Percentiles rank a stretch among this genome's conserved stretches.
phyloP scores from a whole-genome alignment of 1,284 basidiomycete genomes.

The Caloboletus inedulis region DNA sequence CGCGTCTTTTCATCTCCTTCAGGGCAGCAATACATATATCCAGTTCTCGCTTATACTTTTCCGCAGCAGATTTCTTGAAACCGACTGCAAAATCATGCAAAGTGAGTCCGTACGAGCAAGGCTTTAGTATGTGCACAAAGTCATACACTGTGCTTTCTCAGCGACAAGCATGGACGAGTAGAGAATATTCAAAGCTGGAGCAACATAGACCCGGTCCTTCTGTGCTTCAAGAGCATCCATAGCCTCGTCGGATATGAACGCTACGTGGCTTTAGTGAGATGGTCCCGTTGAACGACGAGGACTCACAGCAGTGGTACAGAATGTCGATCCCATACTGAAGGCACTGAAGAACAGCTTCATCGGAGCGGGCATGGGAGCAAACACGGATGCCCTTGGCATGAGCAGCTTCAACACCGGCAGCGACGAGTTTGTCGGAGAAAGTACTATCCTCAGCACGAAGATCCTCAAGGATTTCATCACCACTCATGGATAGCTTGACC shows the following conservation, averaged over 20 bases:
- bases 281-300: background rate
- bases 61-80: conserved; percentile 18
- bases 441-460: conserved; percentile 36
- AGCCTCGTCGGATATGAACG: conserved; percentile 34
- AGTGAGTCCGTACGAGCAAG: background rate
- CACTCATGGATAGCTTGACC: conserved; percentile 34
- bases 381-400: conserved; percentile 33
- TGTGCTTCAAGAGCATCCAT: conserved; percentile 35
- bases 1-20: conserved; percentile 35
- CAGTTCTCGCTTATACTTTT: conserved; percentile 29
- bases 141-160: conserved; percentile 22
- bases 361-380: conserved; percentile 35
- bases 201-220: conserved; percentile 32
- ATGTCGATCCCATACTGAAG: conserved; percentile 35
- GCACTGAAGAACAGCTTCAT: conserved; percentile 29
- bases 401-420: conserved; percentile 31
- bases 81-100: conserved; percentile 15
- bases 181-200: conserved; percentile 33
- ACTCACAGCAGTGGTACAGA: conserved; percentile 28
- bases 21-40: conserved; percentile 33
- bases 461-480: conserved; percentile 36
- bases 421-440: conserved; percentile 32
- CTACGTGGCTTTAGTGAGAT: conserved; percentile 9
- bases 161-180: conserved; percentile 30
- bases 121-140: background rate